Evolutionary conservation across 2,329 filamentous ascomycete species (phyloP).

Genomic region (Byssoonygena ceratinophila): DNA sequence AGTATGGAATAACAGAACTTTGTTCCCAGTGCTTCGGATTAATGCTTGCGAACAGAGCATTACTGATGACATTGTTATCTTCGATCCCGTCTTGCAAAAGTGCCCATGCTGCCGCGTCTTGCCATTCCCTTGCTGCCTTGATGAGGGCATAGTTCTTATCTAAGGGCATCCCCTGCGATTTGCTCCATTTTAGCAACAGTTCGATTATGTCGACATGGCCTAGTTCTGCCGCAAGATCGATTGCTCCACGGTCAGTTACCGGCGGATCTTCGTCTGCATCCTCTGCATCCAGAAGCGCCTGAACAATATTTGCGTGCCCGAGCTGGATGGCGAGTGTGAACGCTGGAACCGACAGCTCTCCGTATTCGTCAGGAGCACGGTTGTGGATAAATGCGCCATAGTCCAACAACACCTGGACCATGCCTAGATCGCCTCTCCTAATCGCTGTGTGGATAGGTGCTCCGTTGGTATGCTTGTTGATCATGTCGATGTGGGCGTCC

Average conservation of each 20-base stretch:
- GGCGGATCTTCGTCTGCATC: conserved; percentile 2
- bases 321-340: conserved; percentile 2
- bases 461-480: conserved; percentile 6
- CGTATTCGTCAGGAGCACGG: conserved; percentile 2
- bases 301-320: conserved; percentile 1
- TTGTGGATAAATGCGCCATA: conserved; percentile 1
- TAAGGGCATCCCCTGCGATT: not conserved
- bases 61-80: not conserved
- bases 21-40: not conserved
- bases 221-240: not conserved
- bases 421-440: not conserved
- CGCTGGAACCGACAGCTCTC: conserved; percentile 1
- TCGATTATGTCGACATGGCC: not conserved
- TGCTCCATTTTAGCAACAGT: not conserved
- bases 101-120: not conserved
- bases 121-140: conserved; percentile 4
- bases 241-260: not conserved
- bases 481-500: not conserved
- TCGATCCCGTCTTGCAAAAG: conserved; percentile 1
- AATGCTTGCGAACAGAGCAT: not conserved
- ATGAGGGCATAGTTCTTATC: conserved; percentile 3
- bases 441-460: conserved; percentile 7
- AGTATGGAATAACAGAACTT: not conserved
- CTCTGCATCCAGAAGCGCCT: not conserved
- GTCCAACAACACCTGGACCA: conserved; percentile 3